A percentile compares a stretch with the other conserved stretches of the same genome.
Evolutionary conservation across 2,329 filamentous ascomycete species (phyloP).

Genomic region (Fusarium bulbicola): DNA sequence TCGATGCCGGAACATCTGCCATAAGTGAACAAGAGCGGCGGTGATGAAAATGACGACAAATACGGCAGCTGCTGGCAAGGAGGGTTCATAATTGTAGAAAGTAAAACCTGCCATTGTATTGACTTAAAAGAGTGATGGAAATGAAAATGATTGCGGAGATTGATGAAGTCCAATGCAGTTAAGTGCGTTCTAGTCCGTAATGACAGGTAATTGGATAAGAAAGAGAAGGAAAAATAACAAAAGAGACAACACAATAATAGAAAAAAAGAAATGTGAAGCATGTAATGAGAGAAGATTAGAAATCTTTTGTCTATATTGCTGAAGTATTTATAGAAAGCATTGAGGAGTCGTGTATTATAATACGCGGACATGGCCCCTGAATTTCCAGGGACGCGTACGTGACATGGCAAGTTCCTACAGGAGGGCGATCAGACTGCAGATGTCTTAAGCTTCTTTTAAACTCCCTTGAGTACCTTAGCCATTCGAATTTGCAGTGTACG

Average conservation of each 20-base stretch:
- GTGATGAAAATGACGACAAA: constrained; percentile 52
- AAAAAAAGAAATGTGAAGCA: not conserved
- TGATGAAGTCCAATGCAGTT: not conserved
- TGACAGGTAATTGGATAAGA: not conserved
- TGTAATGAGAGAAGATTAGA: not conserved
- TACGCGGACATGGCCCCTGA: not conserved
- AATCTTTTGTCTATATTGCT: not conserved
- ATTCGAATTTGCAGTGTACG: fast-evolving
- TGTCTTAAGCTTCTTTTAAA: not conserved
- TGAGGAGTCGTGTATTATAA: not conserved
- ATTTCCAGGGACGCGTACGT: not conserved
- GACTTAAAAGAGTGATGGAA: not conserved
- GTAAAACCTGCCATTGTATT: not conserved
- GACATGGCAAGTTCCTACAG: not conserved
- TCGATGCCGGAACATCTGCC: constrained; percentile 50
- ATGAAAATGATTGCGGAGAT: not conserved
- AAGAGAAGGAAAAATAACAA: not conserved
- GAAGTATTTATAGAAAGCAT: not conserved
- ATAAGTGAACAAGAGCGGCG: constrained; percentile 50
- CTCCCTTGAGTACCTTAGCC: no score
- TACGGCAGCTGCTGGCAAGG: constrained; percentile 51
- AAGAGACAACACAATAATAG: no score
- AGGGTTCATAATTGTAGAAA: constrained; percentile 59
- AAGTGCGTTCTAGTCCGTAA: not conserved
- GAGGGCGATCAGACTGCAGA: not conserved